A percentile compares a stretch with the other conserved stretches of the same genome.
Evolutionary conservation across 2,329 filamentous ascomycete genomes (phyloP).

Genomic region (Alternaria arbusti): DNA sequence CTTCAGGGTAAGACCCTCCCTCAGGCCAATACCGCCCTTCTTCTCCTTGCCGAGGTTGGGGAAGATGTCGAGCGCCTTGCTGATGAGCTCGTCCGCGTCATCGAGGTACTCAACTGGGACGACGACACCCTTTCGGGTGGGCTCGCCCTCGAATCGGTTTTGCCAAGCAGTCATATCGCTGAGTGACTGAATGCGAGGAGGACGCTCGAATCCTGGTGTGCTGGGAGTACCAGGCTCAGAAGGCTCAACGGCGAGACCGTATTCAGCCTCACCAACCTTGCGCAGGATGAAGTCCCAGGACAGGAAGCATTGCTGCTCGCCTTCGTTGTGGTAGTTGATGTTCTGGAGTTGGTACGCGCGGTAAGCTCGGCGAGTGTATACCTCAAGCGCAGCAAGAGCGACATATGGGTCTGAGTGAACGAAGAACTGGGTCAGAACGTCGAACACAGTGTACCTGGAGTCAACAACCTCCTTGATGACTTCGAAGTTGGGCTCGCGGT

Average conservation of each 20-base stretch:
- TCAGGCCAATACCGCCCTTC: constrained; percentile 56
- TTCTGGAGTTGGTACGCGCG: constrained; percentile 91
- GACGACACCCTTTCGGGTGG: constrained; percentile 89
- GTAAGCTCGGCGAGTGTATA: constrained; percentile 95
- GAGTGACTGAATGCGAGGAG: constrained; percentile 86
- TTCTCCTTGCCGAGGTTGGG: constrained; percentile 64
- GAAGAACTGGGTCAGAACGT: constrained; percentile 95
- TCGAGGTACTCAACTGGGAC: constrained; percentile 93
- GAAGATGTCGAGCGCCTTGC: constrained; percentile 84
- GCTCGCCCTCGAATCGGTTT: constrained; percentile 73
- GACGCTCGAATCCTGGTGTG: constrained; percentile 71
- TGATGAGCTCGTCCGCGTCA: constrained; percentile 86
- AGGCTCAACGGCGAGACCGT: constrained; percentile 79
- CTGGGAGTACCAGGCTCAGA: constrained; percentile 74
- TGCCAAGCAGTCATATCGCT: constrained; percentile 93
- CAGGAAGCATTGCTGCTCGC: constrained; percentile 77
- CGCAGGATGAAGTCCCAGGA: constrained; percentile 96
- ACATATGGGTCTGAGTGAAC: constrained; percentile 94
- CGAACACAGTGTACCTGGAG: constrained; percentile 97
- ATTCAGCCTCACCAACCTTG: constrained; percentile 91
- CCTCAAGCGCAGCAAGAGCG: constrained; percentile 88
- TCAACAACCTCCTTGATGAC: constrained; percentile 97
- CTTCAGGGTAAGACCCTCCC: constrained; percentile 63
- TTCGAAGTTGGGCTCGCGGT: constrained; percentile 87
- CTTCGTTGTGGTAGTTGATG: constrained; percentile 83